Evolutionary conservation across 805 yeast species (phyloP).

Genomic region (Cyberlindnera bimundalis): DNA sequence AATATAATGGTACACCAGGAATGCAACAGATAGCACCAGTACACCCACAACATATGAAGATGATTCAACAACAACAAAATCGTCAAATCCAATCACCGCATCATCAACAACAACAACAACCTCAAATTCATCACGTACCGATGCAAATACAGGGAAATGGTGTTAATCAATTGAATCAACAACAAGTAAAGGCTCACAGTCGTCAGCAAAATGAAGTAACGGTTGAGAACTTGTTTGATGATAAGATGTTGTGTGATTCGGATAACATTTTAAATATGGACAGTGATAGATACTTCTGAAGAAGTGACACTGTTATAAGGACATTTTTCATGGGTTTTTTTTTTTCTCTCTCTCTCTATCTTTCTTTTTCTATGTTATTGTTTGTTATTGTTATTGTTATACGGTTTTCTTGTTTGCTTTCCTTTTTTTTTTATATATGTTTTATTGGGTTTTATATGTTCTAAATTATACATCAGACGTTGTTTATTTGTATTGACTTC

Average conservation of each 20-base stretch:
- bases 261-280: neutral
- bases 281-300: conserved; percentile 2
- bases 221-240: neutral
- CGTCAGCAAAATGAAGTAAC: neutral
- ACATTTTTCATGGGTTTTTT: neutral
- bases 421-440: too few relatives aligned
- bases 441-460: neutral
- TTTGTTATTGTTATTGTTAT: neutral
- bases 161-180: neutral
- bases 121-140: too few relatives aligned
- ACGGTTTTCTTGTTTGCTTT: too few relatives aligned
- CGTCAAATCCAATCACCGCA: neutral
- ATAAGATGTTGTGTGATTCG: neutral
- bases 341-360: neutral
- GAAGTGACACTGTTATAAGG: too few relatives aligned
- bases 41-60: conserved; percentile 1
- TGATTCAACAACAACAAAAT: neutral
- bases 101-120: neutral
- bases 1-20: neutral
- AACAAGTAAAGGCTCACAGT: neutral
- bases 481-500: neutral
- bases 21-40: neutral
- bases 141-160: neutral
- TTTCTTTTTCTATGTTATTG: neutral
- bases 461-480: neutral